Base-by-base conservation (phyloP, 345 rosid species). In the Salix dunnii region DNA sequence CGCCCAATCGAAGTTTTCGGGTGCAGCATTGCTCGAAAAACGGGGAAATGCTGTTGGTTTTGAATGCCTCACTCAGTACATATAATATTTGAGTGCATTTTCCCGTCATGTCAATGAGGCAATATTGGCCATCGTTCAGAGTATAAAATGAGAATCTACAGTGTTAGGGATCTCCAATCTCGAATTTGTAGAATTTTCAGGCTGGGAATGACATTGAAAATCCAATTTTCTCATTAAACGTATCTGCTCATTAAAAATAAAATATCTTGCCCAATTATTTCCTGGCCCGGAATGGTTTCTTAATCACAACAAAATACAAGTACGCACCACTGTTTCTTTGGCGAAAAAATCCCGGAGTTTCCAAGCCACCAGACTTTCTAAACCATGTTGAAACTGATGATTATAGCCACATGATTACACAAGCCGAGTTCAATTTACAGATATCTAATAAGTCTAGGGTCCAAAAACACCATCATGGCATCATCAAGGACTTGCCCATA, bases 1-100 rank as follows among this genome's bases (percentile, higher is more conserved):
- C 94, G 91, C 0, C 91, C 92, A 4, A 84, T 87, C 12, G 91
- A 90, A 80, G 91, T 89, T 16, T 90, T 86, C 85, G 86, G 85
- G 91, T 87, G 92, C 60, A 87, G 94, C 84, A 87, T 89, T 61
- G 94, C 86, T 68, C 90, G 90, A 36, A 90, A 87, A 76, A 87
- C 86, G 94, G 94, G 94, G 36, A 11, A 87, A 87, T 3, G 91
- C 92, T 27, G 94, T 85, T 20, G 94, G 94, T 27, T 90, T 89
- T 82, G 87, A 89, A 82, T 86, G 94, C 91, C 75, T 89, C 6
- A 84, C 92, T 80, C 92, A 85, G 63, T 89, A 89, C 82, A 90
- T 91, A 75, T 87, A 89, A 68, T 90, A 67, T 71, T 14, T 23
- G 62, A n/a, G 13, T n/a, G 62, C 62, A 58, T n/a, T 14, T 9